Conservation (phyloP, 352 stramenopile species). For the Phytophthora brassicae region DNA sequence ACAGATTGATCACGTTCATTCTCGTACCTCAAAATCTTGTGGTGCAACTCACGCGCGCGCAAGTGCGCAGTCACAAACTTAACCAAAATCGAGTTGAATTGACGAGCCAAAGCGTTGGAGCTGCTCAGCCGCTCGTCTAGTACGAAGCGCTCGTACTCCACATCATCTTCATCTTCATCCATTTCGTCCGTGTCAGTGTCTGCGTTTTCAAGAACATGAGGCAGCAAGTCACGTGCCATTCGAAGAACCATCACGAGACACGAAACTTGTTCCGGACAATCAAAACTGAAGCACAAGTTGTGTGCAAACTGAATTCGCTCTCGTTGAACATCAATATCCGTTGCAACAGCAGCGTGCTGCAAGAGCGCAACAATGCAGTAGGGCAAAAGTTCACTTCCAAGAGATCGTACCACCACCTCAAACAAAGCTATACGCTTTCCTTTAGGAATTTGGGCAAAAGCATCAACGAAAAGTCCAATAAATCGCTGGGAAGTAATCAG, state of each 20-base stretch:
- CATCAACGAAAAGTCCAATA: conserved; percentile 73
- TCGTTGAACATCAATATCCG: conserved; percentile 46
- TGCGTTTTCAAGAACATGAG: conserved; percentile 67
- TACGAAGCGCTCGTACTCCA: conserved; percentile 53
- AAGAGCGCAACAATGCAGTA: conserved; percentile 64
- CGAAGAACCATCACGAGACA: conserved; percentile 60
- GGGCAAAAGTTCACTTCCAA: conserved; percentile 53
- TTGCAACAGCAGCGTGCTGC: conserved; percentile 32
- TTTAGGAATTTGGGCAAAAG: conserved; percentile 67
- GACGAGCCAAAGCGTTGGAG: conserved; percentile 45
- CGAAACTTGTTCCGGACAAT: conserved; percentile 58
- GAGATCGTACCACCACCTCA: conserved; percentile 54
- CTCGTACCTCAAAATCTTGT: conserved; percentile 66
- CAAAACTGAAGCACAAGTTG: conserved; percentile 58
- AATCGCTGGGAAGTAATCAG: conserved; percentile 75
- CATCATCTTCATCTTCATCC: conserved; percentile 69
- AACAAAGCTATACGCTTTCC: conserved; percentile 65
- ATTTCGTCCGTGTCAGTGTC: conserved; percentile 74
- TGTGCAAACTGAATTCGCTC: conserved; percentile 63
- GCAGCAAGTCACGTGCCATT: conserved; percentile 62
- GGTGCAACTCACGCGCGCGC: conserved; percentile 64
- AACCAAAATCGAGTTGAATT: conserved; percentile 62
- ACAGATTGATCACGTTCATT: conserved; percentile 39
- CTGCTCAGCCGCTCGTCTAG: conserved; percentile 36
- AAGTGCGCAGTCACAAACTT: conserved; percentile 75